Evolutionary conservation across 139 green algal species (phyloP).

Genomic region (Closterium sp.): DNA sequence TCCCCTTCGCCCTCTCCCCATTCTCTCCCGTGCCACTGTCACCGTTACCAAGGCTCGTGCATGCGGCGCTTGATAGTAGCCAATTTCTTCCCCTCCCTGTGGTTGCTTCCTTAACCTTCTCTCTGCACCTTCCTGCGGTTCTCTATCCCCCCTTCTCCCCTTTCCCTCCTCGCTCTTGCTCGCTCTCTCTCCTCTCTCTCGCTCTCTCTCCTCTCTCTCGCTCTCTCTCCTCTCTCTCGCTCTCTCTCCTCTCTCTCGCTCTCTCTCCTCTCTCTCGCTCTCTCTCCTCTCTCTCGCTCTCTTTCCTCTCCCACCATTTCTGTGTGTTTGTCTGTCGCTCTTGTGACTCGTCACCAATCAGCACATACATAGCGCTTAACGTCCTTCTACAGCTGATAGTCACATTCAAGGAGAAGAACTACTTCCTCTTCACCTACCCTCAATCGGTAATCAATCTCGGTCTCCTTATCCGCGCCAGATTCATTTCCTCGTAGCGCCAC

Average conservation of each 20-base stretch:
- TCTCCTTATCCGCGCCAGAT: too few species aligned
- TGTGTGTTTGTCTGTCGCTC: neutral
- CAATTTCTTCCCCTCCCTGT: neutral
- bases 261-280: neutral
- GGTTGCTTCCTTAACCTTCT: neutral
- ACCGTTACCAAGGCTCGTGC: neutral
- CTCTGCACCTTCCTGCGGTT: neutral
- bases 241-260: neutral
- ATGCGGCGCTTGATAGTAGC: neutral
- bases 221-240: too few species aligned
- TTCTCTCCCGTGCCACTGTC: neutral
- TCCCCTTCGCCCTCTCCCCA: neutral
- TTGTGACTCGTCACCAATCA: neutral
- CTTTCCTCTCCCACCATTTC: neutral
- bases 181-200: too few species aligned
- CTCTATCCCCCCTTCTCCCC: neutral
- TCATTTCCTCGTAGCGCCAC: neutral
- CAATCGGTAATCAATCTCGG: conserved; percentile 1
- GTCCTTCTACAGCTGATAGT: conserved; percentile 38
- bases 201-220: too few species aligned
- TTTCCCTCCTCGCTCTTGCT: neutral
- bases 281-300: neutral
- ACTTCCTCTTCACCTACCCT: conserved; percentile 48
- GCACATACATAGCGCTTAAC: conserved; percentile 45
- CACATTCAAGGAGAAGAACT: conserved; percentile 52